Conservation (phyloP, 73 alveolate genomes). For the Paramecium caudatum region DNA sequence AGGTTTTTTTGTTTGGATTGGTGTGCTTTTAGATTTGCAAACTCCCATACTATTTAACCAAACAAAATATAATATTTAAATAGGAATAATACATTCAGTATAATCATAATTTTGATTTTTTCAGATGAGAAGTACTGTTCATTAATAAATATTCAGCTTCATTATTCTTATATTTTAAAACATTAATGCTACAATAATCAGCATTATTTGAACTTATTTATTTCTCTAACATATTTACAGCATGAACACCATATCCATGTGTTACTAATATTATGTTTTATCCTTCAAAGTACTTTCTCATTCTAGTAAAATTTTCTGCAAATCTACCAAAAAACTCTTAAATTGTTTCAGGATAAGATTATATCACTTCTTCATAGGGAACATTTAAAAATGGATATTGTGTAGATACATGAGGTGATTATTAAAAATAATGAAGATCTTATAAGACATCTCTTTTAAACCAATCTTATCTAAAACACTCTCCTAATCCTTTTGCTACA, state of each 20-base stretch:
- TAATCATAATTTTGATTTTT: constrained; percentile 41
- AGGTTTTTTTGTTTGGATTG: too few relatives aligned
- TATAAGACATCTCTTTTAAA: constrained; percentile 3
- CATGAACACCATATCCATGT: constrained; percentile 70
- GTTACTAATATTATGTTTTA: background rate
- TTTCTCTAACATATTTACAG: constrained; percentile 64
- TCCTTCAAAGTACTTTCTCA: background rate
- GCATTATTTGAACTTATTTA: background rate
- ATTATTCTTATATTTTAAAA: background rate
- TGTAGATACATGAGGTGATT: background rate
- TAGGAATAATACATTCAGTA: too few relatives aligned
- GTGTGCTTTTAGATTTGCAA: too few relatives aligned
- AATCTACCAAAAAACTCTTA: constrained; percentile 63
- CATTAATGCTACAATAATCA: constrained; percentile 54
- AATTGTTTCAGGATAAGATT: constrained; percentile 38
- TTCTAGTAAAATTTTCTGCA: constrained; percentile 50
- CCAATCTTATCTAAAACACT: constrained; percentile 66
- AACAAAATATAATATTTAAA: too few relatives aligned
- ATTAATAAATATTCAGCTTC: background rate
- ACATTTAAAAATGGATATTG: background rate
- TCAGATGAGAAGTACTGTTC: constrained; percentile 40
- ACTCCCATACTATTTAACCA: too few relatives aligned
- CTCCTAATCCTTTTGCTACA: constrained; percentile 59
- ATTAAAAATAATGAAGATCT: constrained; percentile 9
- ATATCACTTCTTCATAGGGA: background rate